Conservation (phyloP, 2,329 filamentous ascomycete species). For the Trichoderma koningii region DNA sequence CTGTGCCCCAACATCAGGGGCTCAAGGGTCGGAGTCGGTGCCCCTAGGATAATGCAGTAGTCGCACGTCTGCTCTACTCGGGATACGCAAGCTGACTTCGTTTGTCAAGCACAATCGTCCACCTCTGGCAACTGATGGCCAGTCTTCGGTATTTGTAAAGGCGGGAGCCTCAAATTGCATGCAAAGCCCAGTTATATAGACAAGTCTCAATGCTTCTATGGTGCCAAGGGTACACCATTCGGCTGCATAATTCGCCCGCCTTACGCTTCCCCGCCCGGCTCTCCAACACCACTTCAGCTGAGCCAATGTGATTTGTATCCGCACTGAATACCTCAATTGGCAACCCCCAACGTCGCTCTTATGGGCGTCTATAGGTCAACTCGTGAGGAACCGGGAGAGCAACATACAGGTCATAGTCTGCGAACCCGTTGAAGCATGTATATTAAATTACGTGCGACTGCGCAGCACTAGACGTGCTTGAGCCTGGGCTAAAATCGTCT, state of each 20-base stretch:
- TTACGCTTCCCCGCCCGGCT: conserved; percentile 11
- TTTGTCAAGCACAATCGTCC: too few relatives aligned
- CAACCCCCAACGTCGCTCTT: not conserved
- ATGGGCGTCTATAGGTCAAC: too few relatives aligned
- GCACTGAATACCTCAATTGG: conserved; percentile 13
- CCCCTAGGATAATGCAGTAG: too few relatives aligned
- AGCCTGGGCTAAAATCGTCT: not conserved
- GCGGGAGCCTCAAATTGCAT: too few relatives aligned
- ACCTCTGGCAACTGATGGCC: too few relatives aligned
- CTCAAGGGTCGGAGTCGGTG: too few relatives aligned
- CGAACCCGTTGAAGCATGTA: not conserved
- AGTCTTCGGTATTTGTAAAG: too few relatives aligned
- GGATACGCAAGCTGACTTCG: too few relatives aligned
- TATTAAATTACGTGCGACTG: not conserved
- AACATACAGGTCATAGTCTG: too few relatives aligned
- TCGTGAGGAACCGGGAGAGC: not conserved
- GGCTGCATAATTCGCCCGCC: conserved; percentile 15
- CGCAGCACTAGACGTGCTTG: not conserved
- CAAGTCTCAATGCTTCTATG: not conserved
- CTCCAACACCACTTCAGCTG: not conserved
- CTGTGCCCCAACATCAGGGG: too few relatives aligned
- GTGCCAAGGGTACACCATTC: not conserved
- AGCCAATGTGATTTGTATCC: not conserved
- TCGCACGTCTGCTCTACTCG: too few relatives aligned
- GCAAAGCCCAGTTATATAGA: too few relatives aligned